Percentiles rank a stretch among this genome's conserved stretches.
These are phyloP conservation scores for Solanum pinnatisectum DNA, from an alignment of 257 asterid species.

Conservation along the genomic window DNA sequence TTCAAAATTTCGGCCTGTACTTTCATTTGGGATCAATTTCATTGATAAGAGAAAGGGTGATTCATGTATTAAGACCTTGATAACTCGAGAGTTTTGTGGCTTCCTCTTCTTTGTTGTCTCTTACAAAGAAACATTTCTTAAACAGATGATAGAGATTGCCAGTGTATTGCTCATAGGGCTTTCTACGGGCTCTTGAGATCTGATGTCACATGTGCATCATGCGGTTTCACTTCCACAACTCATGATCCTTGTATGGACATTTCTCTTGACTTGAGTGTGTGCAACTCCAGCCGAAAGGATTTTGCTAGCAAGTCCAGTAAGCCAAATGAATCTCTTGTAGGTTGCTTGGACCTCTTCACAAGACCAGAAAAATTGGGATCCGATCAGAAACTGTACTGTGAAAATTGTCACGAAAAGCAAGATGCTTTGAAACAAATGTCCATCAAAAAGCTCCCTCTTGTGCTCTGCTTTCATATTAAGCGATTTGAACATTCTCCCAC, in stretches of 20 bases:
- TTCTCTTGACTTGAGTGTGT: slow-evolving; percentile 52
- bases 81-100: neutral
- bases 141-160: slow-evolving; percentile 72
- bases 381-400: slow-evolving; percentile 82
- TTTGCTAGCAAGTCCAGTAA: slow-evolving; percentile 26
- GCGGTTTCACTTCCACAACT: slow-evolving; percentile 88
- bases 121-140: neutral
- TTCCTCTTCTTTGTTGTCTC: neutral
- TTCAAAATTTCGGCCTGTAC: neutral
- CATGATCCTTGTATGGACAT: slow-evolving; percentile 81
- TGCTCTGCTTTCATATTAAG: slow-evolving; percentile 75
- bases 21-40: neutral
- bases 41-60: neutral
- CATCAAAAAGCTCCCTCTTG: slow-evolving; percentile 74
- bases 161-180: slow-evolving; percentile 72
- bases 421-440: slow-evolving; percentile 91
- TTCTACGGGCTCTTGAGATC: slow-evolving; percentile 81
- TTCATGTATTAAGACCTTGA: neutral
- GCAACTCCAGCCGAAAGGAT: slow-evolving; percentile 8
- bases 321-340: slow-evolving; percentile 44
- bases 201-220: slow-evolving; percentile 77
- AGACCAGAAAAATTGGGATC: slow-evolving; percentile 78
- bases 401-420: slow-evolving; percentile 66
- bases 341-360: slow-evolving; percentile 83
- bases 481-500: slow-evolving; percentile 71